Percentiles rank a stretch among this genome's conserved stretches.
These are phyloP conservation scores for Aspergillus wentii DNA, from an alignment of 495 filamentous ascomycete genomes.

Conservation along the genomic window DNA sequence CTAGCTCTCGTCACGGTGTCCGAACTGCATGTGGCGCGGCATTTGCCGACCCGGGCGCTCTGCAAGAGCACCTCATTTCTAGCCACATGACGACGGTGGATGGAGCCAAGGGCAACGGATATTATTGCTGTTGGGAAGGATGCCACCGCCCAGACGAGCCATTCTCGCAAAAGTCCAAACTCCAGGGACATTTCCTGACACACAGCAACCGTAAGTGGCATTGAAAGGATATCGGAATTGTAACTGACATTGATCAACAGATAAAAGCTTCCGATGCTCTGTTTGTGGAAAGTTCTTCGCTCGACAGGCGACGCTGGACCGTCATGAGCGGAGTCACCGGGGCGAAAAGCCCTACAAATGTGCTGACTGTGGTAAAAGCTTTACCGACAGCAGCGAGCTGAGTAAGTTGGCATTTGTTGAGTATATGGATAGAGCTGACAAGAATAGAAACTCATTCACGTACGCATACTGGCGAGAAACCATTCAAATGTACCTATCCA, in stretches of 20 bases:
- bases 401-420: conserved; percentile 23
- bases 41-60: conserved; percentile 30
- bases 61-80: conserved; percentile 40
- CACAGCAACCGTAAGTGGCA: conserved; percentile 41
- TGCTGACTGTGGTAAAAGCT: conserved; percentile 38
- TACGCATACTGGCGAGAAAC: conserved; percentile 48
- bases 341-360: conserved; percentile 48
- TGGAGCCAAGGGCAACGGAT: conserved; percentile 41
- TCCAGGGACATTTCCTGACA: conserved; percentile 45
- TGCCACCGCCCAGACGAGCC: conserved; percentile 42
- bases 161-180: conserved; percentile 46
- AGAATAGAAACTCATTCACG: conserved; percentile 45
- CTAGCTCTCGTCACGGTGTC: conserved; percentile 21
- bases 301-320: conserved; percentile 41
- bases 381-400: conserved; percentile 46
- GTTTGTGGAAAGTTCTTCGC: conserved; percentile 46
- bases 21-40: conserved; percentile 28
- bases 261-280: conserved; percentile 42
- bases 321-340: conserved; percentile 50
- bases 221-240: too few relatives aligned
- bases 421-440: conserved; percentile 5
- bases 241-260: conserved; percentile 21
- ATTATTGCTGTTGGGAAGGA: conserved; percentile 45
- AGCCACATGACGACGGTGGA: conserved; percentile 37
- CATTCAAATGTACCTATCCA: conserved; percentile 45